A percentile compares a stretch with the other conserved stretches of the same genome.
These are phyloP conservation scores for Pythium folliculosum DNA, from an alignment of 352 stramenopile species.

Conservation along the genomic window DNA sequence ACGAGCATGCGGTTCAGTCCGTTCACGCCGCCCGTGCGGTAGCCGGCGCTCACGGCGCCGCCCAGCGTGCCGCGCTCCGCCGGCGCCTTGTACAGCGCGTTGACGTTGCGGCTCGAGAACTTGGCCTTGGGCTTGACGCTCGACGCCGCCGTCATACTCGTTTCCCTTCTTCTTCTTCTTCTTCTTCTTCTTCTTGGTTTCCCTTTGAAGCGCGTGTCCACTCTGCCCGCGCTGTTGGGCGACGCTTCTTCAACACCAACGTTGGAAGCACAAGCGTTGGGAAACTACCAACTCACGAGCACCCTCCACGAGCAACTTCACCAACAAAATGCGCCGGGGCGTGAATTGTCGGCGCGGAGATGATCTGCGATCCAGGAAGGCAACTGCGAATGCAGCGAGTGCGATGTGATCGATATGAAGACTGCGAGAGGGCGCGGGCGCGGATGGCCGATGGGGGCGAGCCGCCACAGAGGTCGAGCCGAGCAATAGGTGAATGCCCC, in stretches of 20 bases:
- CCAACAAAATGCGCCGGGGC: not conserved
- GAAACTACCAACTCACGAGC: not conserved
- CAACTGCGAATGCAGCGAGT: too few relatives aligned
- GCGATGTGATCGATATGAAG: too few relatives aligned
- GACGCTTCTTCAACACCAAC: constrained; percentile 6
- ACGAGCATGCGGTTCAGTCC: constrained; percentile 51
- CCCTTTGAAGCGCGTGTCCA: not conserved
- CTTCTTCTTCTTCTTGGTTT: not conserved
- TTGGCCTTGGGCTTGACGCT: constrained; percentile 51
- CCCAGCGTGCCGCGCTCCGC: constrained; percentile 32
- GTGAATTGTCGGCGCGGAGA: not conserved
- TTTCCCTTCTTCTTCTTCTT: not conserved
- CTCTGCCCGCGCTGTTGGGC: not conserved
- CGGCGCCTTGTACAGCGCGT: constrained; percentile 64
- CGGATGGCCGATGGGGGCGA: not conserved
- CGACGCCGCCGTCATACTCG: constrained; percentile 13
- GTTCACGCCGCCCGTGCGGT: constrained; percentile 4
- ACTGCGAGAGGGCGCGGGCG: too few relatives aligned
- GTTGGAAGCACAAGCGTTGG: not conserved
- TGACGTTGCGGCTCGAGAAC: constrained; percentile 81
- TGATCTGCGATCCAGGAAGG: not conserved
- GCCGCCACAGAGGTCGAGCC: not conserved
- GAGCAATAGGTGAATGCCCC: constrained; percentile 4
- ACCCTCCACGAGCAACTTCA: constrained; percentile 1
- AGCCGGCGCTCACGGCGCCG: constrained; percentile 5